Evolutionary conservation across 2,329 filamentous ascomycete genomes (phyloP).

Genomic region (Cytospora paraplurivora): DNA sequence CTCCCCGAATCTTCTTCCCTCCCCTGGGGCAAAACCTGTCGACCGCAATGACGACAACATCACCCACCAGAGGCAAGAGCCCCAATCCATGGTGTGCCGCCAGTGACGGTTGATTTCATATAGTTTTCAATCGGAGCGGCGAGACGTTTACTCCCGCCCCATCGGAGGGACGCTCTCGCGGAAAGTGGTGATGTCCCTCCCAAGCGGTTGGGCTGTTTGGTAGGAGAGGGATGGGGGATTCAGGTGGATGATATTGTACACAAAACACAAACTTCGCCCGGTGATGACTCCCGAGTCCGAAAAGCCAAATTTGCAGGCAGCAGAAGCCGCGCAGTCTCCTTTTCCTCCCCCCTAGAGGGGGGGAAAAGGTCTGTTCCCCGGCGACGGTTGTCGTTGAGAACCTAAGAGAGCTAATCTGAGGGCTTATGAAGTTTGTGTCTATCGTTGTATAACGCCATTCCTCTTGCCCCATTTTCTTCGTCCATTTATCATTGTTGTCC

Average conservation of each 20-base stretch:
- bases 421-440: conserved; percentile 31
- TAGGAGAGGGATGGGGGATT: not conserved
- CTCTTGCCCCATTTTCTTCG: not conserved
- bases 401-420: conserved; percentile 47
- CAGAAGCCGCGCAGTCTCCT: conserved; percentile 32
- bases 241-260: not conserved
- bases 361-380: conserved; percentile 17
- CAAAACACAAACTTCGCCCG: conserved; percentile 33
- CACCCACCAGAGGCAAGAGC: conserved; percentile 20
- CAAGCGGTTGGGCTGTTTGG: conserved; percentile 12
- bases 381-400: conserved; percentile 43
- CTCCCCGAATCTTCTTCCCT: conserved; percentile 8
- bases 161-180: not conserved
- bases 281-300: conserved; percentile 43
- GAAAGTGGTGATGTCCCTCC: conserved; percentile 3
- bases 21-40: conserved; percentile 17
- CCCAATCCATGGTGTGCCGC: conserved; percentile 24
- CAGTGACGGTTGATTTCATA: conserved; percentile 34
- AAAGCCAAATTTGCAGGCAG: conserved; percentile 48
- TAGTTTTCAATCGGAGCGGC: conserved; percentile 47
- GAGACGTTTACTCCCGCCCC: not conserved
- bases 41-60: conserved; percentile 34
- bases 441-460: conserved; percentile 4
- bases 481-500: too few species aligned
- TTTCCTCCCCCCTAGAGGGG: conserved; percentile 16